Evolutionary conservation across 2,329 filamentous ascomycete genomes (phyloP), one percentile per base, ranked within the genome.

Genomic region (Tolypocladium tundrense): DNA sequence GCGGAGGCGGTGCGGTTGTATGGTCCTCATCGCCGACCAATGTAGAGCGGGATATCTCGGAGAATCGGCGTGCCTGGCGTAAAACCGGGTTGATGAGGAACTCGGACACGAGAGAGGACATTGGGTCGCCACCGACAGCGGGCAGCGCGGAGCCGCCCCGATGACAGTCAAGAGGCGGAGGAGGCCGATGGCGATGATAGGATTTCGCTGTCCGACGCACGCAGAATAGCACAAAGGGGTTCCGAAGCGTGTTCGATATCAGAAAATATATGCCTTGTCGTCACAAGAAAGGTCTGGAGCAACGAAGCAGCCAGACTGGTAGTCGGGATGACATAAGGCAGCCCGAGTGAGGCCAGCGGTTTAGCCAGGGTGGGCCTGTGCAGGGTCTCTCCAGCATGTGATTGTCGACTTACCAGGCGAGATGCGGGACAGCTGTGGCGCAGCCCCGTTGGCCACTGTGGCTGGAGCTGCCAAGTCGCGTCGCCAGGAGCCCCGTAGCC

Each of bases 51-150:
- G 75, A 77, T 59, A 76, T 75, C 65, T 77, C 75, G 54, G 85
- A 86, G 67, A 87, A 81, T 62, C 83, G 82, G 61, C 83, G 82
- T 65, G 84, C 84, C 72, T 87, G 84, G 69, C 84, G 82, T 64
- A 87, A 72, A 65, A 87, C 83, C 59, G 85, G 84, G 61, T 85
- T 85, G 70, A 87, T 84, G 65, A 87, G 73, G 68, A 85, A 86
- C 60, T 86, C 81, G 66, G 83, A 80, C 57, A 87, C 83, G 66
- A 86, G 74, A 64, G 79, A 84, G 70, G 81, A 79, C 84, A 87
- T 87, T 67, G 64, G 64, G 61, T 59, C 56, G 60, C 60, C 56
- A 61, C 57, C 52, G 63, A 61, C 60, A 53, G 57, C 58, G 54
- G 41, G 40, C 53, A 39, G 45, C 57, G 27, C 39, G 40, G 31